Evolutionary conservation across 163 green algal species (phyloP).

Genomic region (Scenedesmus sp.): DNA sequence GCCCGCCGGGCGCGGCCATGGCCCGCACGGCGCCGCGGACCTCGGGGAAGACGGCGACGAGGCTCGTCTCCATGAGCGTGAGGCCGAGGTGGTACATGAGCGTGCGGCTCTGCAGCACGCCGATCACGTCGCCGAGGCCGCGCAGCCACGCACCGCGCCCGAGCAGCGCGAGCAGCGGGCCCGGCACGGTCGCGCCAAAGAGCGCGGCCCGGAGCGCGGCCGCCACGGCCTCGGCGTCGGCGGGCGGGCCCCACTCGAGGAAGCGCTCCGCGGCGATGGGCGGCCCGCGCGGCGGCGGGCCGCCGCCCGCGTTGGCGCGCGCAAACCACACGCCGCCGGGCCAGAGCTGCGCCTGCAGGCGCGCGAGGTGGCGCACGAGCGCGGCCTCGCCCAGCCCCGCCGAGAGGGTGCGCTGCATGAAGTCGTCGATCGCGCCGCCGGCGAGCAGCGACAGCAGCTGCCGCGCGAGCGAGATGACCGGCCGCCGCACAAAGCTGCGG

Average conservation of each 20-base stretch:
- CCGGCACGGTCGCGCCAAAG: conserved; percentile 48
- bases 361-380: conserved; percentile 66
- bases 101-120: conserved; percentile 74
- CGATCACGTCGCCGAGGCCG: conserved; percentile 72
- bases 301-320: background rate
- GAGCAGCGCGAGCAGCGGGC: conserved; percentile 65
- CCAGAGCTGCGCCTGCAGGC: conserved; percentile 79
- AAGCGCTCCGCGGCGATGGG: conserved; percentile 17
- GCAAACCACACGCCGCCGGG: conserved; percentile 80
- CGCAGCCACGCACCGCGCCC: conserved; percentile 61
- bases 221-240: conserved; percentile 31
- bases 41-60: conserved; percentile 79
- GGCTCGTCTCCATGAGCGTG: conserved; percentile 61
- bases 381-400: conserved; percentile 64
- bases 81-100: conserved; percentile 81
- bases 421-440: conserved; percentile 81
- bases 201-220: conserved; percentile 27
- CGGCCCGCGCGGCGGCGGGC: background rate
- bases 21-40: conserved; percentile 55
- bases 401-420: conserved; percentile 61
- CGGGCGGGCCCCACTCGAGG: conserved; percentile 35
- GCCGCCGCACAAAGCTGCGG: conserved; percentile 75
- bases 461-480: conserved; percentile 57
- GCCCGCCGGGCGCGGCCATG: background rate
- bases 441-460: conserved; percentile 83